Percentiles rank a stretch among this genome's conserved stretches.
phyloP scores from a whole-genome alignment of 176 grass and related monocot genomes.

The Triticum timopheevii region DNA sequence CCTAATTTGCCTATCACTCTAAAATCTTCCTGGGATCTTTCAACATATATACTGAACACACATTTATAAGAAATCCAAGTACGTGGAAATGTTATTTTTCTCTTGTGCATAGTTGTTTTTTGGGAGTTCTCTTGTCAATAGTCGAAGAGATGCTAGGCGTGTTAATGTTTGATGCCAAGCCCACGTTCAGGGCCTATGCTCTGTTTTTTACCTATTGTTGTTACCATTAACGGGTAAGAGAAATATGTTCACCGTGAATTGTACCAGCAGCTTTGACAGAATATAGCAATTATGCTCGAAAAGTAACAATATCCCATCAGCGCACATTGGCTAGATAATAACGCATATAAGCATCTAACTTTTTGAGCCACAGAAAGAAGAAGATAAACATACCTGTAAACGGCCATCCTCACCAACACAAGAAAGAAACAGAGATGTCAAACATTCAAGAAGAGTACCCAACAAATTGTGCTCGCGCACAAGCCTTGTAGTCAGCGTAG shows the following conservation, averaged over 20 bases:
- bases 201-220: neutral
- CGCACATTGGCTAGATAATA: neutral
- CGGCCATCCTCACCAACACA: conserved; percentile 64
- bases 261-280: neutral
- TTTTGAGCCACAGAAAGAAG: neutral
- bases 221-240: neutral
- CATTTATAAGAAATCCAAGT: conserved; percentile 31
- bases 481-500: conserved; percentile 63
- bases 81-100: neutral
- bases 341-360: conserved; percentile 9
- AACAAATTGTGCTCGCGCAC: conserved; percentile 80
- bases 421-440: conserved; percentile 71
- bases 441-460: conserved; percentile 64
- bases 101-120: conserved; percentile 26
- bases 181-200: neutral
- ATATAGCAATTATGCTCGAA: neutral
- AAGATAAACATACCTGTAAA: conserved; percentile 60
- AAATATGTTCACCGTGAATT: neutral
- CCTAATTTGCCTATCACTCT: no score
- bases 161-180: neutral
- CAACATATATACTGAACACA: neutral
- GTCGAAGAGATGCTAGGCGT: neutral
- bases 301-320: neutral
- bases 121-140: no score
- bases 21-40: no score